Evolutionary conservation across 306 rosid species (phyloP).

Genomic region (Medicago arabica): DNA sequence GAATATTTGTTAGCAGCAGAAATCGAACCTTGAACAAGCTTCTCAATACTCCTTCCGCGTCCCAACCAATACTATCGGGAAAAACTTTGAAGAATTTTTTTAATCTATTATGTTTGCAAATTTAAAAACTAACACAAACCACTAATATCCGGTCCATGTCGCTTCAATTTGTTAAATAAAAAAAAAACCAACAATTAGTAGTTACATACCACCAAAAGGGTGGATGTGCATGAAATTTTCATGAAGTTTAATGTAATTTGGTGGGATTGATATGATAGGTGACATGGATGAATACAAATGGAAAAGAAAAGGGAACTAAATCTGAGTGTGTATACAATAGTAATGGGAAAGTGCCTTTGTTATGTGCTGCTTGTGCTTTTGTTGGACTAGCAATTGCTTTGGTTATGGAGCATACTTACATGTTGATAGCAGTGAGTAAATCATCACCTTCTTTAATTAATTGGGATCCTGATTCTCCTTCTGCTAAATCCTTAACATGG

Average conservation of each 20-base stretch:
- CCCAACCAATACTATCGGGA: background rate
- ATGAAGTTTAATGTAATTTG: constrained; percentile 6
- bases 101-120: too few species aligned
- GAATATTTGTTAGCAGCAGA: background rate
- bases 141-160: background rate
- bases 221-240: background rate
- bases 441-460: constrained; percentile 61
- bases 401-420: constrained; percentile 64
- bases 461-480: constrained; percentile 67
- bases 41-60: background rate
- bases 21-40: background rate
- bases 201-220: background rate
- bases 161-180: background rate
- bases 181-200: background rate
- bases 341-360: constrained; percentile 77
- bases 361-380: constrained; percentile 77
- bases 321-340: constrained; percentile 76
- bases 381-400: constrained; percentile 73
- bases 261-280: constrained; percentile 50
- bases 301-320: constrained; percentile 46
- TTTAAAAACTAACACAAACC: background rate
- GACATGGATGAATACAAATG: constrained; percentile 52
- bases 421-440: constrained; percentile 78
- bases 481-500: constrained; percentile 63
- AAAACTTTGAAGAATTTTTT: background rate